A percentile compares a stretch with the other conserved stretches of the same genome.
phyloP scores from a whole-genome alignment of 306 rosid genomes.

The peach (Prunus persica) region Prunus_persica_NCBIv2 NC_034009.1:43033001-43033500 shows the following conservation, averaged over 20 bases:
- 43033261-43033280: neutral
- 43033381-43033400: no score
- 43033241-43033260: conserved; percentile 68
- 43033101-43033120: conserved; percentile 50
- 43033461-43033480: conserved; percentile 68
- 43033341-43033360: neutral
- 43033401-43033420: conserved; percentile 43
- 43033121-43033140: conserved; percentile 49
- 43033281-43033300: neutral
- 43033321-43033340: no score
- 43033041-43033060: conserved; percentile 49
- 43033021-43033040: conserved; percentile 77
- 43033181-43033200: conserved; percentile 59
- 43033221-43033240: conserved; percentile 75
- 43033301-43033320: neutral
- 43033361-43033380: neutral
- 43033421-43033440: conserved; percentile 76
- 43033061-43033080: conserved; percentile 60
- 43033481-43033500: conserved; percentile 80
- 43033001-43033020: conserved; percentile 82
- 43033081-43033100: conserved; percentile 54
- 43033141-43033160: conserved; percentile 55
- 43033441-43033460: conserved; percentile 60
- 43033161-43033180: conserved; percentile 62
- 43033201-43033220: conserved; percentile 82